Conservation (phyloP, 306 rosid genomes). For the Lathyrus sativus region DNA sequence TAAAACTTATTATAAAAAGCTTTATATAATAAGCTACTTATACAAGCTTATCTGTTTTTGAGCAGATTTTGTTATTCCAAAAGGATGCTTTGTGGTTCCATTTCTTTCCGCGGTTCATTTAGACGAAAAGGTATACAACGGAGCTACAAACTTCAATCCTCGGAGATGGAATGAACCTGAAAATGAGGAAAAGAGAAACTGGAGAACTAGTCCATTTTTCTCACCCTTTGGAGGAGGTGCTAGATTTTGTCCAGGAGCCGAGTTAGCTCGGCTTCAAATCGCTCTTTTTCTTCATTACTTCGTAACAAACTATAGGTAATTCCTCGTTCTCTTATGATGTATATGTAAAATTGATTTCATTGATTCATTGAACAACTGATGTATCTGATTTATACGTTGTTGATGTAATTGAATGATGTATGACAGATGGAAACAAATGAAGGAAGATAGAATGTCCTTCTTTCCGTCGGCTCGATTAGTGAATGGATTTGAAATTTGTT, state of each 20-base stretch:
- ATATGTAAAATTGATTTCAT: too few relatives aligned
- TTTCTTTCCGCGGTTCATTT: slow-evolving; percentile 95
- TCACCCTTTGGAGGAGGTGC: slow-evolving; percentile 97
- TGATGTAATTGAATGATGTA: slow-evolving; percentile 28
- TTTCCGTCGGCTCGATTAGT: slow-evolving; percentile 91
- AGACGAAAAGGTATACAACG: slow-evolving; percentile 73
- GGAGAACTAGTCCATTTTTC: slow-evolving; percentile 78
- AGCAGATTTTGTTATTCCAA: slow-evolving; percentile 75
- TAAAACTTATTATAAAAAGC: not conserved
- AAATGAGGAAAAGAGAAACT: slow-evolving; percentile 84
- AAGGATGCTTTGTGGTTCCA: slow-evolving; percentile 93
- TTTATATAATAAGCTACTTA: slow-evolving; percentile 6
- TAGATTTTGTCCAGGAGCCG: slow-evolving; percentile 95
- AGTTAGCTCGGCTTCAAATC: slow-evolving; percentile 87
- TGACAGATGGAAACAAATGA: slow-evolving; percentile 79
- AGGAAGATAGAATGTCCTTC: slow-evolving; percentile 82
- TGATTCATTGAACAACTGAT: too few relatives aligned
- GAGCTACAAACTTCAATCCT: slow-evolving; percentile 72
- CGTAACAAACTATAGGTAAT: slow-evolving; percentile 64
- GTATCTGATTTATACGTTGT: not conserved
- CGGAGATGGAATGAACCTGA: slow-evolving; percentile 93
- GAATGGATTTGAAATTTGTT: slow-evolving; percentile 77
- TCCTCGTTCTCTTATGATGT: not conserved
- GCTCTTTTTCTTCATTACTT: slow-evolving; percentile 83
- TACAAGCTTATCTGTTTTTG: slow-evolving; percentile 19